Base-by-base conservation (phyloP, 1,284 basidiomycete genomes). In the Papiliotrema laurentii region DNA sequence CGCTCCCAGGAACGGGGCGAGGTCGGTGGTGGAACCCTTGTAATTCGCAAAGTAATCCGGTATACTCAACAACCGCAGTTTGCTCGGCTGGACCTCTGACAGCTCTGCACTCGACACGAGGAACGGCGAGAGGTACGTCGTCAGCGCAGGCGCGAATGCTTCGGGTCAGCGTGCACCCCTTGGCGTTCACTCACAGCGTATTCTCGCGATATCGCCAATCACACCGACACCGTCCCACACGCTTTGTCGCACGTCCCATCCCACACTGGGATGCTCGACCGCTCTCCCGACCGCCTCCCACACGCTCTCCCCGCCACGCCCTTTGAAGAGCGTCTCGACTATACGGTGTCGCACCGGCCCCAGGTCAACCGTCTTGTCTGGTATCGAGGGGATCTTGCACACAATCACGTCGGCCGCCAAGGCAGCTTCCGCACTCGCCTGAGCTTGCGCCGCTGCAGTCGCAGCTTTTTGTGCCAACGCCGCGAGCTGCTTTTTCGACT, bases 1-100 rank as follows among this genome's bases (percentile, higher is more conserved):
- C n/a, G 83, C 81, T 2, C 91, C 91, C 41, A 94, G 74, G 77
- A 92, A 96, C 7, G 86, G 85, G 2, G 89, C 86, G 21, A 87
- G 76, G 1, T 87, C 86, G 40, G 87, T 85, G 0, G 88, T 86
- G 37, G 83, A 84, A 43, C 91, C 87, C 55, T 88, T 81, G 68
- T 87, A 96, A 68, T 94, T 89, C 9, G 86, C 85, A 70, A 92
- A 94, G 72, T 94, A 94, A 24, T 94, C 90, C 13, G 91, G 91
- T n/a, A 93, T 81, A 38, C 76, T 80, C 44, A 91, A 69, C 11
- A 85, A 77, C 18, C 83, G 79, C 16, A 85, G 82, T 36, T 76
- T 73, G 9, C 81, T 80, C 2, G 88, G 79, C 63, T 91, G 89
- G 25, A 63, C 57, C 28, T 76, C 74, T 14, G 69, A 68, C 14